Percentiles rank a stretch among this genome's conserved stretches.
These are phyloP conservation scores for Hortiboletus campestris DNA, from an alignment of 768 basidiomycete genomes.

Conservation along the genomic window DNA sequence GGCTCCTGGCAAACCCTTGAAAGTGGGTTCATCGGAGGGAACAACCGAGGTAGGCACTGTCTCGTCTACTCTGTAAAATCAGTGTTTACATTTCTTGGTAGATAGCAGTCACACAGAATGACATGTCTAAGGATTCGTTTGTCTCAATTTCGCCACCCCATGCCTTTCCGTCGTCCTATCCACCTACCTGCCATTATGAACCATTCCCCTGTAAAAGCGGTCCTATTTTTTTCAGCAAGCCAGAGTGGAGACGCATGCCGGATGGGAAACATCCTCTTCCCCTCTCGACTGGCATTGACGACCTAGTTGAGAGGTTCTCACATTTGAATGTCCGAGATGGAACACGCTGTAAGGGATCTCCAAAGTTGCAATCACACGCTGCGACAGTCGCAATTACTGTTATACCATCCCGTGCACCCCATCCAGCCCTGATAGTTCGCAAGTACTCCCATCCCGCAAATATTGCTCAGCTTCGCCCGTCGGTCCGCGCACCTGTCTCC, in stretches of 20 bases:
- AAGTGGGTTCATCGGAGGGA: background rate
- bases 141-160: constrained; percentile 6
- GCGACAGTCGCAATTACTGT: constrained; percentile 20
- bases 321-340: constrained; percentile 16
- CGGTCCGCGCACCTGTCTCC: background rate
- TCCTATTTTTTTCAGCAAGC: background rate
- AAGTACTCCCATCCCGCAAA: background rate
- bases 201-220: constrained; percentile 19
- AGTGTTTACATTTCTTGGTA: background rate
- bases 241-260: constrained; percentile 4
- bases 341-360: background rate
- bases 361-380: background rate
- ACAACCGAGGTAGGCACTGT: background rate
- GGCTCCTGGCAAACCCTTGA: too few relatives aligned
- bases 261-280: background rate
- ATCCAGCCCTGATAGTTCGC: constrained; percentile 9
- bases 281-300: background rate
- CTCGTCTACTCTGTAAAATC: too few relatives aligned
- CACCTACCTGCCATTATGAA: constrained; percentile 13
- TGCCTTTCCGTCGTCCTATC: constrained; percentile 17
- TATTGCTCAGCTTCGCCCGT: background rate
- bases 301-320: constrained; percentile 13
- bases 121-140: background rate
- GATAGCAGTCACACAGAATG: background rate
- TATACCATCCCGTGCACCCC: constrained; percentile 14